A percentile compares a stretch with the other conserved stretches of the same genome.
These are phyloP conservation scores for Dictyostelium purpureum DNA, from an alignment of 78 protist species.

Conservation along the genomic window DNA sequence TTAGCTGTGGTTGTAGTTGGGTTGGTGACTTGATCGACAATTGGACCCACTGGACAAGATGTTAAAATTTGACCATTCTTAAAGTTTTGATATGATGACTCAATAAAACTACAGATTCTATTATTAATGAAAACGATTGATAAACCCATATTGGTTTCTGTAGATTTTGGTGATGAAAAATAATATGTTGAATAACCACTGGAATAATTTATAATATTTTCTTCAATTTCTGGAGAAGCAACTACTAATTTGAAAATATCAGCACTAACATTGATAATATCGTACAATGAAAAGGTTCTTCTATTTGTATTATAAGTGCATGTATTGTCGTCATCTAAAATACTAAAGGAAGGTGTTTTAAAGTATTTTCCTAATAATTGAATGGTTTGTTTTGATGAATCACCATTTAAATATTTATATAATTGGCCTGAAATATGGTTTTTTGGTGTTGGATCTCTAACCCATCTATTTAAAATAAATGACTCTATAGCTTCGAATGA, in stretches of 20 bases:
- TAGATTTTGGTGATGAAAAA: background rate
- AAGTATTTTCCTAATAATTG: no score
- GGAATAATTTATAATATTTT: background rate
- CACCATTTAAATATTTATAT: background rate
- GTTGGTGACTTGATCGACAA: background rate
- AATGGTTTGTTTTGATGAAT: background rate
- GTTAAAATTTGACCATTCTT: background rate
- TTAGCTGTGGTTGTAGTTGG: background rate
- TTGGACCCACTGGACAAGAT: slow-evolving; percentile 4
- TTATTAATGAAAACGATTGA: background rate
- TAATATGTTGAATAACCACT: background rate
- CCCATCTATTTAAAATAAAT: no score
- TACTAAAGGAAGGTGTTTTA: no score
- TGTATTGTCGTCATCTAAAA: no score
- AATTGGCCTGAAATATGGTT: background rate
- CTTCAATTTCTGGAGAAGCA: background rate
- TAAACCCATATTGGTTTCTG: background rate
- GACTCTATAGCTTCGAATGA: no score
- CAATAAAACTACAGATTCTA: background rate
- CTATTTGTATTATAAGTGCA: no score
- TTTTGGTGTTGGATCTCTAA: background rate
- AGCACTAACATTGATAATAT: background rate
- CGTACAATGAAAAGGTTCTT: background rate
- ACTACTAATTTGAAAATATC: background rate
- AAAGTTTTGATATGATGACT: background rate